Evolutionary conservation across 495 filamentous ascomycete genomes (phyloP), one percentile per base, ranked within the genome.

Genomic region (Cercophora samala): DNA sequence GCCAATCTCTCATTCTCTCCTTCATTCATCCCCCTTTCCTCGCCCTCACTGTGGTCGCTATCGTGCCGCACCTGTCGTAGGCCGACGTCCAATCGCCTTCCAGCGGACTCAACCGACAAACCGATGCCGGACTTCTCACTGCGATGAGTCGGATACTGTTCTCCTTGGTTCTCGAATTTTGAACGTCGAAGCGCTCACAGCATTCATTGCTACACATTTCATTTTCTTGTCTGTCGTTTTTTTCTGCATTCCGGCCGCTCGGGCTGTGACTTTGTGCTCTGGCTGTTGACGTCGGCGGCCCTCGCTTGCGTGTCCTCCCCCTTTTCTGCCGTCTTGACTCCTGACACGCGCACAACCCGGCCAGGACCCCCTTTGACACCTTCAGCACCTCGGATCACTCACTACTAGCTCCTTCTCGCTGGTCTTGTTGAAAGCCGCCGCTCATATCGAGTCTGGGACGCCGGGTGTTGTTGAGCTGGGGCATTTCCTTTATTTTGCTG

Each of bases 1-100:
- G 63, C 25, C 51, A 56, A 46, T 69, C 65, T 66, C 64, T 68
- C 51, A 56, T 32, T 69, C 65, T 66, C 64, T 68, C 64, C 64
- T 54, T 68, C 64, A 62, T 54, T 68, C 66, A 42, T 60, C 42
- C 62, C 55, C 65, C 23, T 51, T 55, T 66, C 62, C 55, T 21
- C 52, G 18, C 29, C 42, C 18, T 69, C 53, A 18, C 29, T 25
- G 18, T 9, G 25, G 22, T 5, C 17, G 21, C 24, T 60, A 22
- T 58, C 22, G 17, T 25, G 17, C 22, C 56, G 17, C 56, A 23
- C 56, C 15, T 15, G 52, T 21, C 19, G 52, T 15, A 4, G n/a
- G 5, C 22, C 54, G 19, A 9, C n/a, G 4, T 21, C 18, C 26
- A 29, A 46, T 46, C 9, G 15, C 37, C 53, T 21, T 56, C 53